phyloP scores from a whole-genome alignment of 371 early-diverging fungal species.

The Mortierella sp. region DNA sequence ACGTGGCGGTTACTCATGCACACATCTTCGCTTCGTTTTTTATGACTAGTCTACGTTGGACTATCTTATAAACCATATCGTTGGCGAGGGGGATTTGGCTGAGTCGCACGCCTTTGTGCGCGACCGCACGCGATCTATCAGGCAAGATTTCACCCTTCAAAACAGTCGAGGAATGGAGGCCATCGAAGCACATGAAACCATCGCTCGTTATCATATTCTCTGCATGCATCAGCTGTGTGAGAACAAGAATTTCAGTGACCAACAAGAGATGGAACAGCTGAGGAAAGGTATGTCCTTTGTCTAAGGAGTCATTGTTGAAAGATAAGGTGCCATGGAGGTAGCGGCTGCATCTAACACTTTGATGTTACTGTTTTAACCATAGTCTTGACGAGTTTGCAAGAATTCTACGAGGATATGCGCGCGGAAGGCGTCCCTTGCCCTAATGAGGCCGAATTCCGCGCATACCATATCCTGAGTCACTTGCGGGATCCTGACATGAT shows the following conservation, averaged over 20 bases:
- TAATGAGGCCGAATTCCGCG: slow-evolving; percentile 93
- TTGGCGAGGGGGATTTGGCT: slow-evolving; percentile 68
- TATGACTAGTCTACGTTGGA: slow-evolving; percentile 75
- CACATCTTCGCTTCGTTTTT: neutral
- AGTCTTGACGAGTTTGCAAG: slow-evolving; percentile 85
- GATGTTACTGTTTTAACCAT: neutral
- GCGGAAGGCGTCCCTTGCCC: slow-evolving; percentile 67
- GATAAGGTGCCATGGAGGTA: neutral
- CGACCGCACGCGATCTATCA: slow-evolving; percentile 90
- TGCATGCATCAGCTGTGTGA: slow-evolving; percentile 84
- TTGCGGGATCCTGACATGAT: slow-evolving; percentile 78
- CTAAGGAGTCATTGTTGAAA: too few relatives aligned
- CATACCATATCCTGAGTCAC: slow-evolving; percentile 85
- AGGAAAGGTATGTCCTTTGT: slow-evolving; percentile 75
- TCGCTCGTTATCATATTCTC: slow-evolving; percentile 92
- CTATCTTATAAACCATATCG: slow-evolving; percentile 80
- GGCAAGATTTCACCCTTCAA: slow-evolving; percentile 92
- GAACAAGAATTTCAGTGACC: slow-evolving; percentile 74
- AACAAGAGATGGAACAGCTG: slow-evolving; percentile 92
- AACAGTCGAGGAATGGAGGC: slow-evolving; percentile 79
- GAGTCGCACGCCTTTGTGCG: slow-evolving; percentile 89
- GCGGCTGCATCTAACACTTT: neutral
- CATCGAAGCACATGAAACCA: slow-evolving; percentile 83
- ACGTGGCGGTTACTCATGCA: neutral
- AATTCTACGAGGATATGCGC: slow-evolving; percentile 87